These are phyloP conservation scores for Nitzschia sp. DNA, from an alignment of 108 stramenopile species.

Conservation along the genomic window DNA sequence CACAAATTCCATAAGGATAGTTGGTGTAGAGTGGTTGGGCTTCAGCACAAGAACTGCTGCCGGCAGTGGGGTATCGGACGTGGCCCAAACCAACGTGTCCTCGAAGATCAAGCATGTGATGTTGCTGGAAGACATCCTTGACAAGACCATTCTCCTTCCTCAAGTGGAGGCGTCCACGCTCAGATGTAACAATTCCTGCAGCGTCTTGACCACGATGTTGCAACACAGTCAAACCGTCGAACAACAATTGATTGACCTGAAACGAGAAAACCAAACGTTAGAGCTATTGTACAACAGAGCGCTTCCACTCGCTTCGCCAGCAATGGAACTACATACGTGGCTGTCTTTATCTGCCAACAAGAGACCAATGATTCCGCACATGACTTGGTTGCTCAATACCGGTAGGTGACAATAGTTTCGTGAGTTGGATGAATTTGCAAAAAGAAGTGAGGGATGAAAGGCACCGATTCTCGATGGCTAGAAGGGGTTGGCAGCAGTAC, in stretches of 20 bases:
- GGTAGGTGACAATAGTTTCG: too few species aligned
- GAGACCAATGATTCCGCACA: constrained; percentile 92
- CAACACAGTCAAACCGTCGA: constrained; percentile 96
- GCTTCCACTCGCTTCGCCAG: neutral
- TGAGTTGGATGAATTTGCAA: too few species aligned
- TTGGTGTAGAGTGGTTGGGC: constrained; percentile 98
- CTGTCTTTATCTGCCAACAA: constrained; percentile 79
- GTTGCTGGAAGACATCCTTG: constrained; percentile 93
- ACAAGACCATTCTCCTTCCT: constrained; percentile 97
- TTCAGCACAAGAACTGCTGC: constrained; percentile 84
- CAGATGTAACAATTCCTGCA: constrained; percentile 94
- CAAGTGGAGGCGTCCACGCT: constrained; percentile 81
- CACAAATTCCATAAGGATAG: constrained; percentile 95
- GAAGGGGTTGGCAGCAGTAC: too few species aligned
- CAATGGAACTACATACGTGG: constrained; percentile 32
- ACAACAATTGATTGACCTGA: constrained; percentile 93
- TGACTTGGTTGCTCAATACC: constrained; percentile 17
- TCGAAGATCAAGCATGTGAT: constrained; percentile 89
- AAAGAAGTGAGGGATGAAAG: too few species aligned
- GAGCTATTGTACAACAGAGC: neutral
- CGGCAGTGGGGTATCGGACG: constrained; percentile 96
- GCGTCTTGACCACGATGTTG: constrained; percentile 99
- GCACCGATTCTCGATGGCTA: too few species aligned
- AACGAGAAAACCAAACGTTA: neutral
- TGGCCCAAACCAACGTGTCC: constrained; percentile 96